Evolutionary conservation across 129 eudicot genomes (phyloP), one percentile per base, ranked within the genome.

Genomic region (Helianthus annuus): DNA sequence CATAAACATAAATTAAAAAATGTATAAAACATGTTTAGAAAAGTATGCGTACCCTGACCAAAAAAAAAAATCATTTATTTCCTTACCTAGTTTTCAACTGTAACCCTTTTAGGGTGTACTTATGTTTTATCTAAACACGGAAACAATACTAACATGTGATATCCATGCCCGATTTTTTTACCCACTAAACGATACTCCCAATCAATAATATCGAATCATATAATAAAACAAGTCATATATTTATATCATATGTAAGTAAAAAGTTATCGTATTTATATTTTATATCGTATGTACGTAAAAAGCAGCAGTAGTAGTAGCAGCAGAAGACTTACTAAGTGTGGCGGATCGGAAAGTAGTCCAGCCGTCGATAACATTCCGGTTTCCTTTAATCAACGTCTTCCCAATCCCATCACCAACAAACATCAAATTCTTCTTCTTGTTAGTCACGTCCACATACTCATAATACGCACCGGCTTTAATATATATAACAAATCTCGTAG

Each of bases 381-480:
- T 93, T 10, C 92, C 98, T 70, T 93, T 93, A 1, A 93, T 84
- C 76, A 81, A 46, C 12, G 98, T 93, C 73, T 93, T 87, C 2
- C 96, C 98, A 46, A 93, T 93, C 15, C 98, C 98, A 36, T 93
- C 98, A n/a, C 98, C 98, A 3, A 93, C 62, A 22, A 93, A 80
- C 98, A 89, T 93, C 22, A 93, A 38, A 22, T 74, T 89, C 0
- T 5, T 78, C 80, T 93, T 83, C 62, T 71, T 87, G 40, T 78
- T 89, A 16, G 6, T 88, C 79, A 93, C 85, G 53, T 93, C 98
- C 62, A 93, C 56, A 38, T 93, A 85, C 83, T 93, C 98, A 45
- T 71, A 93, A 75, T 93, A 93, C 32, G 92, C 95, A 12, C 98
- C 98, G 1, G 80, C 75, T 75, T 93, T 93, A 10, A 93, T 88